Evolutionary conservation across 345 rosid genomes (phyloP), one percentile per base, ranked within the genome.

Genomic region (Anacardium occidentale): DNA sequence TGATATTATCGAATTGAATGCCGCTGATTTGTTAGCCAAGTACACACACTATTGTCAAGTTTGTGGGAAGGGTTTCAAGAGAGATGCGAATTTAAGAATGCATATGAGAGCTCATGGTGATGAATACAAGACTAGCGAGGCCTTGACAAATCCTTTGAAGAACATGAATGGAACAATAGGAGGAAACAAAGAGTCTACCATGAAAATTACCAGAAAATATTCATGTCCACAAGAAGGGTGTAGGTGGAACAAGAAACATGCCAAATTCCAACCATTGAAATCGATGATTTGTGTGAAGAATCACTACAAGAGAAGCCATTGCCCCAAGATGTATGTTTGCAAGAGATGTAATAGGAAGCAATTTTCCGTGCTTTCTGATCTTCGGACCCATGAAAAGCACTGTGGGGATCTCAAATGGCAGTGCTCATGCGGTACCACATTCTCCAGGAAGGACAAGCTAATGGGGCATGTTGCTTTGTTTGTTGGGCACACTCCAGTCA

Each of bases 41-140:
- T 93, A 89, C 81, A 88, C 94, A 7, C 98, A 93, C 82, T 87
- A 89, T 62, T 93, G 98, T 71, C 87, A 83, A 59, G 81, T 93
- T 52, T 93, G 97, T 10, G 91, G 91, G 14, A 93, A 93, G 78
- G 97, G 98, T 57, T 93, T 91, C 84, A 93, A 91, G 79, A 79
- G 97, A 42, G 97, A 93, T 10, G 98, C 98, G 29, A 93, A 93
- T 78, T 71, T 91, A 66, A 87, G 98, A 82, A 93, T 93, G 98
- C 98, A 93, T 73, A 93, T 93, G 98, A 85, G 98, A 78, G 95
- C 98, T 15, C 98, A 93, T 9, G 96, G 98, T 0, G 96, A 93
- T 42, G 91, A 87, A 58, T 91, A 91, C 84, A 91, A 93, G 80
- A 91, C 88, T 42, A 84, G 65, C 0, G 87, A 86, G 8, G 91